Evolutionary conservation across 108 stramenopile species (phyloP), one percentile per base, ranked within the genome.

Genomic region (Bacterosira constricta): DNA sequence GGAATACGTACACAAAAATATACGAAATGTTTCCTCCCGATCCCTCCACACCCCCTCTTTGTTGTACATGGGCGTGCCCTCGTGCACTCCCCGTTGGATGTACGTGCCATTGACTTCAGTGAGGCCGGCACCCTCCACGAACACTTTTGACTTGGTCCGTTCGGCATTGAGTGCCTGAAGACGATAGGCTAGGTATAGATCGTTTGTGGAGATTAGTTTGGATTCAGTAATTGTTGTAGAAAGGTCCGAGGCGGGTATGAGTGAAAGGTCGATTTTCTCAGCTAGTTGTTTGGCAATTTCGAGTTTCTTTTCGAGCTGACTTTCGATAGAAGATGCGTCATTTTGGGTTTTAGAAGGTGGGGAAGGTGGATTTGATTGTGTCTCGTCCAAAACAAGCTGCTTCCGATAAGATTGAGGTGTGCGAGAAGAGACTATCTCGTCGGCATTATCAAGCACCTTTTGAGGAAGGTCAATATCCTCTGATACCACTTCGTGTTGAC

Each of bases 1-100:
- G 72, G 91, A 90, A 32, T 93, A 87, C 41, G 84, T 79, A 75
- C 96, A 97, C 32, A 88, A 75, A 65, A 93, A 97, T 26, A 77
- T 77, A n/a, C 77, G 77, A 36, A 69, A 77, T 31, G 70, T 56
- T 37, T 77, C 77, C 27, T 79, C 63, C 25, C 69, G 34, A 18
- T 84, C 91, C 17, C 85, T 53, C 69, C 79, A 88, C 23, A 70
- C 64, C 8, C 87, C 91, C 18, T 74, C 54, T 37, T 75, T 82
- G 38, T 62, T 82, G 62, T 84, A 97, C 70, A 81, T 89, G 37
- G 77, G 74, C 1, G 71, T 91, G 17, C 81, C 63, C 52, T 91
- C 85, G 53, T 83, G 88, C 13, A 67, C 64, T 11, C 91, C 91
- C 17, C 82, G 79, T 73, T 80, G 81, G 11, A 56, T 65, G 69